Evolutionary conservation across 331 rosid species (phyloP), one percentile per base, ranked within the genome.

Genomic region (Spiraea crenata): DNA sequence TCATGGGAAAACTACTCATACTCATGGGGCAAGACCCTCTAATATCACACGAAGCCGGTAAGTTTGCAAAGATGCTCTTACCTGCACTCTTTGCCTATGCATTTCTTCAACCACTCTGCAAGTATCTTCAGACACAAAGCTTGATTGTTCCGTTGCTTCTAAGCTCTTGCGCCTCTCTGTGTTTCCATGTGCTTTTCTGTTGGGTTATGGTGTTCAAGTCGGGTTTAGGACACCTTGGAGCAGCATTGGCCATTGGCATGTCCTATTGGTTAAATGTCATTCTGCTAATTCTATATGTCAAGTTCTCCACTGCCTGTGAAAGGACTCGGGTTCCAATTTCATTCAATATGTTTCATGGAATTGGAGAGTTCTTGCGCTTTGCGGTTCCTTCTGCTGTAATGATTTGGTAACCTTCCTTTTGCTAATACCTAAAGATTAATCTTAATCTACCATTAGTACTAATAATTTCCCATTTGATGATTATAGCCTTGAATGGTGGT

Each of bases 71-170:
- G 9, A 85, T 87, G 80, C 90, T 89, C 65, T 34, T 86, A 69
- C 96, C 92, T 13, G 82, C 85, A 72, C 87, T 85, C 40, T 84
- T 85, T 63, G 92, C 88, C 34, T 89, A 63, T 70, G 96, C 82
- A 40, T 72, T 73, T 70, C 88, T 79, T 16, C 96, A 89, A 48
- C 86, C 92, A 1, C 76, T 87, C 0, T 76, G 85, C 63, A 57
- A 82, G 52, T 87, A 81, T 69, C 86, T 83, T 39, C 87, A 82
- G 76, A 74, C 90, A 37, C 92, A 89, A 75, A 89, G 88, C 47
- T 64, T 89, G 79, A 55, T 81, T 16, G 6, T 76, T 69, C 96
- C 92, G 4, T 81, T 89, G 89, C 68, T 89, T 19, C 4, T 76
- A 6, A 79, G 86, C 64, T 71, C 92, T 50, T 76, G 64, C 19